These are phyloP conservation scores for Scutellaria barbata DNA, from an alignment of 257 asterid genomes.

Conservation along the genomic window DNA sequence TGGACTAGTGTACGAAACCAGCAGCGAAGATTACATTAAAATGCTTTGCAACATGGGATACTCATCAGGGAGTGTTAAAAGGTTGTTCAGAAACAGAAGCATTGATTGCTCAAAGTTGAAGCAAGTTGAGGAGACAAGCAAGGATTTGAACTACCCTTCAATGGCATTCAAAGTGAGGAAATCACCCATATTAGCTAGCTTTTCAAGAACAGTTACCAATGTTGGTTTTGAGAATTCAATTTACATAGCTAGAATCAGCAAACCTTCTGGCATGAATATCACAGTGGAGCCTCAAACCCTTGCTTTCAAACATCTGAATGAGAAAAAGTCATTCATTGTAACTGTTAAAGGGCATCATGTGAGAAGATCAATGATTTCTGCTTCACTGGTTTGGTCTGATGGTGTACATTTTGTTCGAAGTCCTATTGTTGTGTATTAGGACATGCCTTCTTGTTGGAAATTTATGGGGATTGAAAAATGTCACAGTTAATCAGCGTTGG, in stretches of 20 bases:
- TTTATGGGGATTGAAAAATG: background rate
- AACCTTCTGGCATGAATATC: background rate
- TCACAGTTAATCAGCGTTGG: too few species aligned
- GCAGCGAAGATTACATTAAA: slow-evolving; percentile 32
- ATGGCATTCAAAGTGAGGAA: slow-evolving; percentile 26
- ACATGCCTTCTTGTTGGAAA: background rate
- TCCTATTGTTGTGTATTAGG: slow-evolving; percentile 37
- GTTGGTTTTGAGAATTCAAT: slow-evolving; percentile 45
- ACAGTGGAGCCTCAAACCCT: slow-evolving; percentile 37
- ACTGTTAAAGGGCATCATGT: slow-evolving; percentile 27
- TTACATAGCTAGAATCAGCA: slow-evolving; percentile 36
- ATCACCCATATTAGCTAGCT: slow-evolving; percentile 20
- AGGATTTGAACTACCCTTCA: slow-evolving; percentile 49
- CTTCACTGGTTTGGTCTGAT: slow-evolving; percentile 50
- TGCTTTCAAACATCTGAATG: slow-evolving; percentile 36
- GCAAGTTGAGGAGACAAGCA: background rate
- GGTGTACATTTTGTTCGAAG: slow-evolving; percentile 42
- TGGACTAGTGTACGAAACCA: slow-evolving; percentile 41
- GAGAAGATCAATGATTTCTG: slow-evolving; percentile 19
- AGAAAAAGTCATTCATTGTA: slow-evolving; percentile 40
- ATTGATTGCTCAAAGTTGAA: slow-evolving; percentile 25
- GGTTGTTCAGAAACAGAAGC: slow-evolving; percentile 22
- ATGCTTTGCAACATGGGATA: slow-evolving; percentile 38
- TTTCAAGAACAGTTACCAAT: slow-evolving; percentile 46
- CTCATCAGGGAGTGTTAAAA: background rate